Conservation (phyloP, 2,329 filamentous ascomycete genomes). For the Thermoascus crustaceus region DNA sequence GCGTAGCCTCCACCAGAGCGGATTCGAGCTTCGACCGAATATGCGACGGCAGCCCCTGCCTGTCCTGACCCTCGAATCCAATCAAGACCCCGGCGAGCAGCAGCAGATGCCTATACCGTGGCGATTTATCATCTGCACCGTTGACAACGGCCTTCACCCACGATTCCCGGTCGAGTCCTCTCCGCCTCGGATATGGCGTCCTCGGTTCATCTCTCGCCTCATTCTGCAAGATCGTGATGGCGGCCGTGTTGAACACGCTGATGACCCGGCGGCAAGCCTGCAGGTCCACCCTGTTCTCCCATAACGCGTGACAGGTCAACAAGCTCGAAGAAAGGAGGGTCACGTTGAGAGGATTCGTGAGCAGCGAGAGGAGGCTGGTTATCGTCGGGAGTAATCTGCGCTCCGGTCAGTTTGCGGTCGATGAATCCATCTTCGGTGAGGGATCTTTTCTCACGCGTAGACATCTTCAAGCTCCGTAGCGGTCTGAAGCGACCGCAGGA, state of each 20-base stretch:
- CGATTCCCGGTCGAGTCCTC: conserved; percentile 46
- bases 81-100: conserved; percentile 70
- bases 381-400: conserved; percentile 46
- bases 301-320: conserved; percentile 51
- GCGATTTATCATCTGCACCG: conserved; percentile 54
- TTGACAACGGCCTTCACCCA: conserved; percentile 53
- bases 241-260: conserved; percentile 54
- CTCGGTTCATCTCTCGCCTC: conserved; percentile 32
- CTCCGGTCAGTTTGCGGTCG: conserved; percentile 11
- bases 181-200: conserved; percentile 34
- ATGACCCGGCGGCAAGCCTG: conserved; percentile 49
- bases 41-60: conserved; percentile 54
- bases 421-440: conserved; percentile 8
- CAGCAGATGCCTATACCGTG: conserved; percentile 76
- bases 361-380: conserved; percentile 38
- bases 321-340: conserved; percentile 53
- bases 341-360: conserved; percentile 55
- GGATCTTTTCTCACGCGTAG: conserved; percentile 39
- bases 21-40: conserved; percentile 62
- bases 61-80: conserved; percentile 60
- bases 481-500: conserved; percentile 53
- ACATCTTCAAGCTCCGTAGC: conserved; percentile 53
- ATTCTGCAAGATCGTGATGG: conserved; percentile 45
- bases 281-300: conserved; percentile 48
- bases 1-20: conserved; percentile 65